These are phyloP conservation scores for Hanseniaspora osmophila DNA, from an alignment of 805 yeast genomes.

Conservation along the genomic window DNA sequence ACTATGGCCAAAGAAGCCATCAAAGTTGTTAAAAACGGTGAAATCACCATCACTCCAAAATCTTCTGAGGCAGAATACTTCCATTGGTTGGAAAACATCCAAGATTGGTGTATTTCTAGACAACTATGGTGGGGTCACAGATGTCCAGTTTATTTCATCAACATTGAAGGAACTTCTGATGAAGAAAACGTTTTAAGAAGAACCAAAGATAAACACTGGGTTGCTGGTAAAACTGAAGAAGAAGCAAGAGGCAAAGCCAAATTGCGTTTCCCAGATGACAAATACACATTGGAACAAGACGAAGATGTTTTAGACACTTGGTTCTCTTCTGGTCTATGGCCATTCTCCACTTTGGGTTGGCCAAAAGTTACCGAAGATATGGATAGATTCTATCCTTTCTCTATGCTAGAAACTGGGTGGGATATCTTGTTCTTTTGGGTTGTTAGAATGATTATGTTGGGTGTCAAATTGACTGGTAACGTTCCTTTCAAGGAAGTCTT, in stretches of 20 bases:
- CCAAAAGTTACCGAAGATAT: constrained; percentile 67
- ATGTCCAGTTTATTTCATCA: constrained; percentile 86
- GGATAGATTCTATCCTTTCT: constrained; percentile 73
- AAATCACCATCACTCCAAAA: constrained; percentile 70
- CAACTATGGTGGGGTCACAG: constrained; percentile 95
- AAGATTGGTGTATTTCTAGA: constrained; percentile 98
- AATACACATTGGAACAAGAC: constrained; percentile 76
- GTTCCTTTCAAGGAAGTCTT: constrained; percentile 92
- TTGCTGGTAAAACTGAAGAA: constrained; percentile 69
- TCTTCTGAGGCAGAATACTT: constrained; percentile 84
- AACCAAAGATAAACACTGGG: constrained; percentile 65
- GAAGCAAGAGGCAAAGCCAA: constrained; percentile 81
- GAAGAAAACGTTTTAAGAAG: constrained; percentile 34
- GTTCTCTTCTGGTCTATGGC: constrained; percentile 98
- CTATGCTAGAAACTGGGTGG: constrained; percentile 97
- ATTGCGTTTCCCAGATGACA: constrained; percentile 52
- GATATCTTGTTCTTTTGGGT: constrained; percentile 99
- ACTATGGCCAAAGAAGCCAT: constrained; percentile 83
- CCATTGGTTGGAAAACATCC: constrained; percentile 90
- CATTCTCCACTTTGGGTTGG: constrained; percentile 94
- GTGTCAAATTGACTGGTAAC: constrained; percentile 77
- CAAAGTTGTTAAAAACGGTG: constrained; percentile 70
- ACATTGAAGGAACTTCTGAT: constrained; percentile 50
- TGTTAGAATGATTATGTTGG: constrained; percentile 85
- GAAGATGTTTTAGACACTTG: constrained; percentile 97